Evolutionary conservation across 2,329 filamentous ascomycete species (phyloP).

Genomic region (Capronia epimyces): DNA sequence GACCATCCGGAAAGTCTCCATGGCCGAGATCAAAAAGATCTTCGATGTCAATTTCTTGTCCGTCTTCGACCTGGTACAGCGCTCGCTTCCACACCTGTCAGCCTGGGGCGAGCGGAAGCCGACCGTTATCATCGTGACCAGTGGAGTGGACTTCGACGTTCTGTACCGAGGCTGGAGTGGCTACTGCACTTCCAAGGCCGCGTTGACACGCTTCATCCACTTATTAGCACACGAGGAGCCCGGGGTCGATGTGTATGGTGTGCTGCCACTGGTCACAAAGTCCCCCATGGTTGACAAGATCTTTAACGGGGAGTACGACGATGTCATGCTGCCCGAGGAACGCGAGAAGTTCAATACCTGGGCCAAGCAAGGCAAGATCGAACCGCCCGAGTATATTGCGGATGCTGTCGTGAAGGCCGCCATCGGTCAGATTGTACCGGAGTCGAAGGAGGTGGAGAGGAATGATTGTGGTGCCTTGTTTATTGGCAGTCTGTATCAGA

Average conservation of each 20-base stretch:
- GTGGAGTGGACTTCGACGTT: conserved; percentile 3
- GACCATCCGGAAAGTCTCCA: conserved; percentile 1
- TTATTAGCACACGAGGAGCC: conserved; percentile 5
- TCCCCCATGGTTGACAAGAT: conserved; percentile 9
- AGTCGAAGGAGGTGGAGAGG: conserved; percentile 7
- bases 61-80: conserved; percentile 5
- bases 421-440: not conserved
- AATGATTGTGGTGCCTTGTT: conserved; percentile 8
- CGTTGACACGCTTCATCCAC: conserved; percentile 7
- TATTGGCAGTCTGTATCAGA: conserved; percentile 7
- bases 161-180: conserved; percentile 5
- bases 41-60: conserved; percentile 9
- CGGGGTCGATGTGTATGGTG: not conserved
- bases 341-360: conserved; percentile 5
- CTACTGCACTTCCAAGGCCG: conserved; percentile 7
- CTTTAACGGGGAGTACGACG: conserved; percentile 6
- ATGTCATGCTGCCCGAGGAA: conserved; percentile 4
- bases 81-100: conserved; percentile 2
- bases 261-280: conserved; percentile 5
- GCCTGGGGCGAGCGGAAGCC: conserved; percentile 1
- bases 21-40: conserved; percentile 3
- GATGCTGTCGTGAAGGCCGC: conserved; percentile 4
- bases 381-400: conserved; percentile 3
- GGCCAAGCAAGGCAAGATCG: conserved; percentile 5
- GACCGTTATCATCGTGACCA: conserved; percentile 5